phyloP scores from a whole-genome alignment of 768 basidiomycete genomes.

The Phylloporus arenicola region DNA sequence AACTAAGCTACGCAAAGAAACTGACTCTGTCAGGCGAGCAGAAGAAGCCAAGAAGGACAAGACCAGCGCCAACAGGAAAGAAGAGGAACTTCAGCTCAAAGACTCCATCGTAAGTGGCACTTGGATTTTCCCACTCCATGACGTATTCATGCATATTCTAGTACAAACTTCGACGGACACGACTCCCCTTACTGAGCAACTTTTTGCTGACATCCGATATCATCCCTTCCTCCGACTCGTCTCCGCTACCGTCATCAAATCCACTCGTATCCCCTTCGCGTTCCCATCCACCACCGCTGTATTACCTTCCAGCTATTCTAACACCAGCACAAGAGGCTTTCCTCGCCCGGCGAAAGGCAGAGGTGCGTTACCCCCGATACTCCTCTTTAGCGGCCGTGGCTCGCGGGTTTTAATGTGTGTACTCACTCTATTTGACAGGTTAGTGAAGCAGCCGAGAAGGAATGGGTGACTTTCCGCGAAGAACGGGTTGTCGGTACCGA shows the following conservation, averaged over 20 bases:
- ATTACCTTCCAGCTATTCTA: constrained; percentile 69
- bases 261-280: constrained; percentile 48
- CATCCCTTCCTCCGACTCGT: constrained; percentile 40
- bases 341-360: constrained; percentile 52
- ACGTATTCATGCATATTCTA: constrained; percentile 24
- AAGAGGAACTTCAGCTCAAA: constrained; percentile 76
- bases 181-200: constrained; percentile 67
- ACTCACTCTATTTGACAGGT: constrained; percentile 38
- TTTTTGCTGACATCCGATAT: constrained; percentile 72
- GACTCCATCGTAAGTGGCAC: constrained; percentile 64
- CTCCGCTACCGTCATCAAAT: constrained; percentile 26
- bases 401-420: neutral
- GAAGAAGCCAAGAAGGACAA: constrained; percentile 87
- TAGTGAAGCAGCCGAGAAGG: constrained; percentile 55
- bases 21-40: constrained; percentile 77
- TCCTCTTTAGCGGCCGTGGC: neutral
- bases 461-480: constrained; percentile 59
- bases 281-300: constrained; percentile 70
- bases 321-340: constrained; percentile 68
- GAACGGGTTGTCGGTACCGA: constrained; percentile 56
- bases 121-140: neutral
- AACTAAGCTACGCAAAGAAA: constrained; percentile 78
- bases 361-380: constrained; percentile 38
- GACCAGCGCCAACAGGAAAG: constrained; percentile 65
- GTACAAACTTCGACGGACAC: constrained; percentile 69